Evolutionary conservation across 768 basidiomycete genomes (phyloP).

Genomic region (Phaeolepiota aurea): DNA sequence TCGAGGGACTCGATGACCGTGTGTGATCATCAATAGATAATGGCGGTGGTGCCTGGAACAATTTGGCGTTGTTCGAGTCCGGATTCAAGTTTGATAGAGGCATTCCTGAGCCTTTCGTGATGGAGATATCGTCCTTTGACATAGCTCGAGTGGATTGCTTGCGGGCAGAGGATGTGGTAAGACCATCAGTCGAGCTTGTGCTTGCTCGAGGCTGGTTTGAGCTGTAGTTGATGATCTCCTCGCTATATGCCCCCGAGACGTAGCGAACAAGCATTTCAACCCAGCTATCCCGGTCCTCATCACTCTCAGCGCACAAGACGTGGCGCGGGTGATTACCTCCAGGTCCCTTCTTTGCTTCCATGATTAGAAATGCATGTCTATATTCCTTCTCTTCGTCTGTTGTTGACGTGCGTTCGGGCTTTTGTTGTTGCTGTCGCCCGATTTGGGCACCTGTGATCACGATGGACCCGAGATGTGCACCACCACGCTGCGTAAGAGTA

Average conservation of each 20-base stretch:
- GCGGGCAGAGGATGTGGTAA: slow-evolving; percentile 20
- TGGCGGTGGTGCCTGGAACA: slow-evolving; percentile 42
- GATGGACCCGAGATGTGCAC: slow-evolving; percentile 87
- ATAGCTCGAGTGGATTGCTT: slow-evolving; percentile 32
- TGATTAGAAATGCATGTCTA: slow-evolving; percentile 94
- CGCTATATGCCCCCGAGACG: slow-evolving; percentile 73
- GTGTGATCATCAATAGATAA: slow-evolving; percentile 23
- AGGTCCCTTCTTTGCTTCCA: slow-evolving; percentile 75
- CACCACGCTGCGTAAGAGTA: slow-evolving; percentile 60
- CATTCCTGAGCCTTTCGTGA: slow-evolving; percentile 38
- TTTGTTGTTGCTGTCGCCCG: slow-evolving; percentile 74
- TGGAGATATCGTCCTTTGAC: slow-evolving; percentile 51
- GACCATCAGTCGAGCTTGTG: slow-evolving; percentile 31
- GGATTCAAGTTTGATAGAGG: slow-evolving; percentile 49
- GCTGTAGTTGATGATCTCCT: slow-evolving; percentile 44
- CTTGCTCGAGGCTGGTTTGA: slow-evolving; percentile 48
- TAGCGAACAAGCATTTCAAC: slow-evolving; percentile 89
- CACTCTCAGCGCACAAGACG: slow-evolving; percentile 95
- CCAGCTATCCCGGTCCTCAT: slow-evolving; percentile 89
- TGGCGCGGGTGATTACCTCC: slow-evolving; percentile 70
- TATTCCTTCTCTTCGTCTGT: slow-evolving; percentile 88
- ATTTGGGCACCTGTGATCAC: slow-evolving; percentile 89
- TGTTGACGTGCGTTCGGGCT: slow-evolving; percentile 35
- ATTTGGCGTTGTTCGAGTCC: slow-evolving; percentile 49
- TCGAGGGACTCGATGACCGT: slow-evolving; percentile 46